Conservation (phyloP, 2,329 filamentous ascomycete species). For the Sclerotinia minor region DNA sequence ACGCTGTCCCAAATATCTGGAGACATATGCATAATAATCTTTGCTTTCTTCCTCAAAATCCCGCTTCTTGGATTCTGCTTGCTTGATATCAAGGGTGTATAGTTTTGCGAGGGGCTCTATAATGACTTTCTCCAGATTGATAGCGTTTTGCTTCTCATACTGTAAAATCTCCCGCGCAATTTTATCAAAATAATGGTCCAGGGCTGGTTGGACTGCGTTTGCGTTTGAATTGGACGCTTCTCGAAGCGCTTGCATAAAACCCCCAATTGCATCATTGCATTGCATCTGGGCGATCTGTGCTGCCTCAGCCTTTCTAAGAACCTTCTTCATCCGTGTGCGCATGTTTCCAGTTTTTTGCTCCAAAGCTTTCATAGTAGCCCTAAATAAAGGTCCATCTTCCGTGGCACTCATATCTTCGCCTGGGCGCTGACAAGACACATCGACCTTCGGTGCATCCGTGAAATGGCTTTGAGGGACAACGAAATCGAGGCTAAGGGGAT, state of each 20-base stretch:
- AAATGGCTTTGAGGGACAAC: conserved; percentile 25
- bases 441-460: conserved; percentile 66
- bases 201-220: conserved; percentile 92
- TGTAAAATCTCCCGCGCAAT: conserved; percentile 86
- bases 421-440: conserved; percentile 81
- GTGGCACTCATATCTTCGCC: conserved; percentile 80
- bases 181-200: conserved; percentile 98
- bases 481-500: conserved; percentile 45
- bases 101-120: conserved; percentile 91
- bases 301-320: conserved; percentile 90
- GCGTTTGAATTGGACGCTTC: conserved; percentile 90
- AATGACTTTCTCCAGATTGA: conserved; percentile 85
- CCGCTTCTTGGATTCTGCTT: conserved; percentile 93
- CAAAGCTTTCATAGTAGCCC: conserved; percentile 92
- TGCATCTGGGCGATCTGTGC: conserved; percentile 76
- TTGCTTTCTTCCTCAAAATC: conserved; percentile 99
- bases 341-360: conserved; percentile 97
- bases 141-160: conserved; percentile 83
- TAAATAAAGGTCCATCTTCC: conserved; percentile 92
- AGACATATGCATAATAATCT: conserved; percentile 95
- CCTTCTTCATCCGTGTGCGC: conserved; percentile 92
- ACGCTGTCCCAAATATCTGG: conserved; percentile 91
- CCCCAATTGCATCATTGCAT: conserved; percentile 81
- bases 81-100: conserved; percentile 95
- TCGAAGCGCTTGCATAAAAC: conserved; percentile 81